phyloP scores from a whole-genome alignment of 495 filamentous ascomycete genomes.

The Daldinia bambusicola region DNA sequence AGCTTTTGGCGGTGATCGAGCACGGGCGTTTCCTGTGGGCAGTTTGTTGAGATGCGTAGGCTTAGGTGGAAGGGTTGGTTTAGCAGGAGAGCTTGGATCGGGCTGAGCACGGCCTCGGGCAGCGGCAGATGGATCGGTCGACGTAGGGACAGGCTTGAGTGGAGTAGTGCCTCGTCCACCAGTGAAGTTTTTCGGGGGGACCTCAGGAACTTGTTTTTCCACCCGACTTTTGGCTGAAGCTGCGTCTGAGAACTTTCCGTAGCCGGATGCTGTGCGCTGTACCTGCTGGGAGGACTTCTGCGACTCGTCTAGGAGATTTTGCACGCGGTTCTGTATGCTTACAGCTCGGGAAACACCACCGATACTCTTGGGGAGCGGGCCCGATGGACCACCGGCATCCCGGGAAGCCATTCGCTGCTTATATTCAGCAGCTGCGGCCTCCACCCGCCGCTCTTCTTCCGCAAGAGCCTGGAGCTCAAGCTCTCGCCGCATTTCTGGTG shows the following conservation, averaged over 20 bases:
- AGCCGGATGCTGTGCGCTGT: slow-evolving; percentile 84
- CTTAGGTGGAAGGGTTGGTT: slow-evolving; percentile 53
- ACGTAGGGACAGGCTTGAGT: slow-evolving; percentile 34
- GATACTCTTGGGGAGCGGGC: slow-evolving; percentile 58
- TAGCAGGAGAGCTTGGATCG: slow-evolving; percentile 34
- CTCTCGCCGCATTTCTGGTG: slow-evolving; percentile 90
- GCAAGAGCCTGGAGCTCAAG: slow-evolving; percentile 85
- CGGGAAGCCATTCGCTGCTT: slow-evolving; percentile 76
- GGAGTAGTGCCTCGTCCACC: slow-evolving; percentile 33
- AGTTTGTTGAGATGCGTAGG: slow-evolving; percentile 63
- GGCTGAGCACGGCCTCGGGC: slow-evolving; percentile 35
- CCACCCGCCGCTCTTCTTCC: slow-evolving; percentile 92
- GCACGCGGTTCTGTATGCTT: slow-evolving; percentile 90
- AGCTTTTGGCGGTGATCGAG: slow-evolving; percentile 53
- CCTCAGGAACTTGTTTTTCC: slow-evolving; percentile 42
- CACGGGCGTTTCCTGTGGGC: slow-evolving; percentile 49
- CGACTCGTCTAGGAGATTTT: slow-evolving; percentile 84
- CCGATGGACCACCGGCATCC: slow-evolving; percentile 54
- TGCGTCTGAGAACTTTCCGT: slow-evolving; percentile 81
- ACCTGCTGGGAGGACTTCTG: slow-evolving; percentile 64
- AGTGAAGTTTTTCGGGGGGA: slow-evolving; percentile 35
- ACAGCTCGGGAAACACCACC: slow-evolving; percentile 73
- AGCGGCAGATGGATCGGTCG: slow-evolving; percentile 33
- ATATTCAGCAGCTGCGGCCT: slow-evolving; percentile 91
- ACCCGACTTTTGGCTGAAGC: slow-evolving; percentile 36